These are phyloP conservation scores for Diaporthe citrichinensis DNA, from an alignment of 2,329 filamentous ascomycete species.

Conservation along the genomic window DNA sequence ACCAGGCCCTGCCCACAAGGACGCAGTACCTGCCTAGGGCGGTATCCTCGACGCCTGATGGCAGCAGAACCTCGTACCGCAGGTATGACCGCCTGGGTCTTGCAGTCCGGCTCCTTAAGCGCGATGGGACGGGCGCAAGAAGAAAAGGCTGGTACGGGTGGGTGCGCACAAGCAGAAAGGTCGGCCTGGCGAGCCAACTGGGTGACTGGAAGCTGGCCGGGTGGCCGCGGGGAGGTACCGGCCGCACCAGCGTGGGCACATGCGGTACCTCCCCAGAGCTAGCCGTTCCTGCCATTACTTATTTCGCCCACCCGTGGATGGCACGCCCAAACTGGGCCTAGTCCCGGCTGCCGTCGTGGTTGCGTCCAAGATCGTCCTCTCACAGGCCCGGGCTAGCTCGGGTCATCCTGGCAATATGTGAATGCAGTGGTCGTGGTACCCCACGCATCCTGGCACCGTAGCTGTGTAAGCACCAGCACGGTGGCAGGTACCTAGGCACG, in stretches of 20 bases:
- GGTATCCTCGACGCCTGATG: neutral
- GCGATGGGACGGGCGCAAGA: slow-evolving; percentile 3
- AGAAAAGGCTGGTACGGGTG: slow-evolving; percentile 28
- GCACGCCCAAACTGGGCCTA: slow-evolving; percentile 4
- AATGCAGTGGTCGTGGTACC: neutral
- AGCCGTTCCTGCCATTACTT: slow-evolving; percentile 22
- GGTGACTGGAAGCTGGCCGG: slow-evolving; percentile 12
- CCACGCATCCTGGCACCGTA: neutral
- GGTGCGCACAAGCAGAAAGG: slow-evolving; percentile 11
- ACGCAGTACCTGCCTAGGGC: neutral
- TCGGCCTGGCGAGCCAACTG: slow-evolving; percentile 1
- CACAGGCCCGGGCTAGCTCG: neutral
- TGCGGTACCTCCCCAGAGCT: slow-evolving; percentile 24
- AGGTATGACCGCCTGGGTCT: neutral
- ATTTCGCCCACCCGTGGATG: slow-evolving; percentile 13
- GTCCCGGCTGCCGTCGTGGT: slow-evolving; percentile 25
- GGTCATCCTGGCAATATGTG: neutral
- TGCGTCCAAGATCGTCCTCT: slow-evolving; percentile 27
- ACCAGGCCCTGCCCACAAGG: neutral
- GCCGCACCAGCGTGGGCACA: neutral
- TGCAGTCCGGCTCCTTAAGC: neutral
- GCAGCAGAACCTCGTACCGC: neutral
- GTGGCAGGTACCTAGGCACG: neutral
- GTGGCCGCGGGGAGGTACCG: slow-evolving; percentile 7
- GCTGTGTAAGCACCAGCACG: neutral